Conservation (phyloP, 2,329 filamentous ascomycete species). For the Colletotrichum limetticola region DNA sequence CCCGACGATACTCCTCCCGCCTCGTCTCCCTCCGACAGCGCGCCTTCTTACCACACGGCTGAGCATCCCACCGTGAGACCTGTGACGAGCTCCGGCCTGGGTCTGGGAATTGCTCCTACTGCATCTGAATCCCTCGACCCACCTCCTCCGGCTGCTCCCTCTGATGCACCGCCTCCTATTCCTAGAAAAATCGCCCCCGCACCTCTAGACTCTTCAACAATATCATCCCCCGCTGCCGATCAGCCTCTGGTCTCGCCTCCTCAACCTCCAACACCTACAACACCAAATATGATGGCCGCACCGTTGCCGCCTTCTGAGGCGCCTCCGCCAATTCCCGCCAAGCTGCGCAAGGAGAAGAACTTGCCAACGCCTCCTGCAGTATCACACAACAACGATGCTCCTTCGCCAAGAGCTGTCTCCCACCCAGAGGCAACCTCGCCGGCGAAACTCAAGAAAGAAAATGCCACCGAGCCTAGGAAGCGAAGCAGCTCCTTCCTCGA, state of each 20-base stretch:
- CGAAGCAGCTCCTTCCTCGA: constrained; percentile 48
- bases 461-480: constrained; percentile 39
- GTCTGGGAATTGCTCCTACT: constrained; percentile 23
- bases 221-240: neutral
- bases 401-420: constrained; percentile 17
- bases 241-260: constrained; percentile 11
- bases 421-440: constrained; percentile 10
- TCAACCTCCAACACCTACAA: constrained; percentile 16
- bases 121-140: constrained; percentile 12
- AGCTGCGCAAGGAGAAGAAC: constrained; percentile 31
- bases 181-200: constrained; percentile 18
- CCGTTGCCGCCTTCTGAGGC: constrained; percentile 25
- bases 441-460: constrained; percentile 47
- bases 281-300: constrained; percentile 21
- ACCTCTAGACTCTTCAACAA: constrained; percentile 5
- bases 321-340: constrained; percentile 24
- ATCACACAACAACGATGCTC: neutral
- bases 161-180: constrained; percentile 29
- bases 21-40: constrained; percentile 30
- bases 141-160: constrained; percentile 18
- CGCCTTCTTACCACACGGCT: constrained; percentile 23
- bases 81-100: constrained; percentile 15
- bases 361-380: constrained; percentile 13
- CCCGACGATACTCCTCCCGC: constrained; percentile 15
- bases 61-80: constrained; percentile 19